Evolutionary conservation across 1,139 yeast genomes (phyloP).

Genomic region (Taphrina wiesneri): DNA sequence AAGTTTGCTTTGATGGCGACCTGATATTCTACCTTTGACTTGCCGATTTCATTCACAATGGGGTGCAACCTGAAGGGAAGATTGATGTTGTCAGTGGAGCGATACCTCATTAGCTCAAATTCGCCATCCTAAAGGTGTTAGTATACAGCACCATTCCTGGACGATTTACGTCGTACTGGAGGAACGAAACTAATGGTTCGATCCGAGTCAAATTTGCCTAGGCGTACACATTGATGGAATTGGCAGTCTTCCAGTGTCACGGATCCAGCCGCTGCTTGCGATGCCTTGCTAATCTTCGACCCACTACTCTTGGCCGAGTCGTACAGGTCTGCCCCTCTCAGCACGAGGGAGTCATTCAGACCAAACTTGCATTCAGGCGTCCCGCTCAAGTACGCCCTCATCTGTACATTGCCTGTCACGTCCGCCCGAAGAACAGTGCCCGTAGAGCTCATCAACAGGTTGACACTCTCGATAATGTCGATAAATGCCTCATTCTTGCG

Average conservation of each 20-base stretch:
- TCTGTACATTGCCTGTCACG: slow-evolving; percentile 72
- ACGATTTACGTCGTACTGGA: slow-evolving; percentile 48
- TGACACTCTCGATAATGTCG: slow-evolving; percentile 73
- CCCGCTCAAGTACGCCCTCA: slow-evolving; percentile 76
- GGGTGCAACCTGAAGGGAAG: slow-evolving; percentile 76
- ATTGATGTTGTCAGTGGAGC: slow-evolving; percentile 58
- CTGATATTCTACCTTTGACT: slow-evolving; percentile 56
- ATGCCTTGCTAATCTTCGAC: slow-evolving; percentile 33
- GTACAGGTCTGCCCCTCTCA: slow-evolving; percentile 39
- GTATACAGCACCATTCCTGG: no score
- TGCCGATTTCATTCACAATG: slow-evolving; percentile 57
- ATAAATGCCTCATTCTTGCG: slow-evolving; percentile 78
- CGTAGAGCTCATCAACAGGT: slow-evolving; percentile 57
- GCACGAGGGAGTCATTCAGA: slow-evolving; percentile 52
- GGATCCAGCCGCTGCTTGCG: slow-evolving; percentile 52
- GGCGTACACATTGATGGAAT: slow-evolving; percentile 83
- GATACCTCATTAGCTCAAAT: slow-evolving; percentile 82
- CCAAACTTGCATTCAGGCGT: slow-evolving; percentile 73
- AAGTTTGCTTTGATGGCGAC: slow-evolving; percentile 64
- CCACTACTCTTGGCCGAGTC: slow-evolving; percentile 35
- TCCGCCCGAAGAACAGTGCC: slow-evolving; percentile 65
- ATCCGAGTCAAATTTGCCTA: slow-evolving; percentile 66
- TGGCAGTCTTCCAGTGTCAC: slow-evolving; percentile 74
- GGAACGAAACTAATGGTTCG: slow-evolving; percentile 74
- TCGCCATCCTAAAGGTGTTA: slow-evolving; percentile 65